These are phyloP conservation scores for Saccharomyces paradoxus DNA, from an alignment of 805 yeast genomes.

Conservation along the genomic window DNA sequence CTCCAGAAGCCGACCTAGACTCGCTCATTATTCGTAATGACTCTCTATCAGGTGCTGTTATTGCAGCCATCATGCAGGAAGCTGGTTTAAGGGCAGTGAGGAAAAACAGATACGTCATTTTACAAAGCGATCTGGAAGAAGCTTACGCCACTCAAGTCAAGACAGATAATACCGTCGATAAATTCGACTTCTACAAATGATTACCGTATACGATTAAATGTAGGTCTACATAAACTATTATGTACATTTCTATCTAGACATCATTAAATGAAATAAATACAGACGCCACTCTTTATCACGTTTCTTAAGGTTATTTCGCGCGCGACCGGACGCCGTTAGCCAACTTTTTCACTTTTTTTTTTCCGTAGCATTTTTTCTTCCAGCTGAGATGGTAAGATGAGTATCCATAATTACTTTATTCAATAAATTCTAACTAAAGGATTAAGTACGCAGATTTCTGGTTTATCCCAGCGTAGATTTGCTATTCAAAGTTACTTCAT, in stretches of 20 bases:
- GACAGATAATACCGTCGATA: conserved; percentile 89
- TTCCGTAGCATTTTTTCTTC: background rate
- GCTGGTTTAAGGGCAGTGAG: conserved; percentile 98
- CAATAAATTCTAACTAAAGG: background rate
- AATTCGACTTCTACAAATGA: conserved; percentile 92
- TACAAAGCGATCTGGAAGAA: conserved; percentile 94
- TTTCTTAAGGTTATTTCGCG: background rate
- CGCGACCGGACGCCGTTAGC: background rate
- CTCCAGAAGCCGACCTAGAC: conserved; percentile 96
- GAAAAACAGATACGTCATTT: conserved; percentile 92
- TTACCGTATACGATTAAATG: background rate
- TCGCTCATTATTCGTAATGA: conserved; percentile 91
- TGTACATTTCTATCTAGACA: background rate
- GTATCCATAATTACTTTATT: background rate
- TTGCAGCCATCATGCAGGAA: conserved; percentile 99
- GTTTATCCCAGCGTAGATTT: background rate
- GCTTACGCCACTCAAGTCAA: conserved; percentile 96
- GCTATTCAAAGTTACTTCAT: background rate
- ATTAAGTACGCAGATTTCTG: background rate
- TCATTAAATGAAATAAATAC: background rate
- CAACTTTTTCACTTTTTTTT: conserved; percentile 2
- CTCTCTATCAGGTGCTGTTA: conserved; percentile 92
- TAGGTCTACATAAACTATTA: background rate
- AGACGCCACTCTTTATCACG: background rate
- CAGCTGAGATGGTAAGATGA: background rate